Evolutionary conservation across 345 rosid genomes (phyloP).

Genomic region (Viola odorata): DNA sequence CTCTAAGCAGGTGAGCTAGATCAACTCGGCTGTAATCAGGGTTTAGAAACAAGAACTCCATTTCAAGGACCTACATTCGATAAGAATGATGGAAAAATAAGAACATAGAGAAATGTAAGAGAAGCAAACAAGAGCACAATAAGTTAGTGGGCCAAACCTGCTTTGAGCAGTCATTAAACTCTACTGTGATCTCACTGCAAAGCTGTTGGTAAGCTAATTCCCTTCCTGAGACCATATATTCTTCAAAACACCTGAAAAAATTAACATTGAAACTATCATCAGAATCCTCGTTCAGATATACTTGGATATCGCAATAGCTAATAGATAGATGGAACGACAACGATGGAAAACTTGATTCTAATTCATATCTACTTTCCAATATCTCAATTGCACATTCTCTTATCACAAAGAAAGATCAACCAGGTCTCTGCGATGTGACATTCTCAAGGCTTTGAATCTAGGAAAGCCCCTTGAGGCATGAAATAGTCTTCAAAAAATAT

Average conservation of each 20-base stretch:
- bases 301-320: no score
- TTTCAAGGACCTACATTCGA: constrained; percentile 55
- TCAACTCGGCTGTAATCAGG: constrained; percentile 52
- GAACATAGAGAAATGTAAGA: neutral
- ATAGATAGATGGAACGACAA: no score
- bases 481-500: no score
- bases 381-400: no score
- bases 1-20: constrained; percentile 64
- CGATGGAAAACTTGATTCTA: no score
- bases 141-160: constrained; percentile 35
- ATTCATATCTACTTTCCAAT: no score
- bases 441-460: no score
- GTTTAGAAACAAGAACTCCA: constrained; percentile 52
- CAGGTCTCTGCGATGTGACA: neutral
- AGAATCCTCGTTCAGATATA: no score
- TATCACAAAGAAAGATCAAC: no score
- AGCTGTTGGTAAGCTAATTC: constrained; percentile 79
- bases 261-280: neutral
- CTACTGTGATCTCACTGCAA: constrained; percentile 64
- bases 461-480: no score
- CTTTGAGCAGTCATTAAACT: constrained; percentile 87
- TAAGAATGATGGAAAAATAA: constrained; percentile 4
- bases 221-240: constrained; percentile 64
- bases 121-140: neutral
- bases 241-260: constrained; percentile 62